Conservation (phyloP, 1,284 basidiomycete genomes). For the Ustilago nuda region DNA sequence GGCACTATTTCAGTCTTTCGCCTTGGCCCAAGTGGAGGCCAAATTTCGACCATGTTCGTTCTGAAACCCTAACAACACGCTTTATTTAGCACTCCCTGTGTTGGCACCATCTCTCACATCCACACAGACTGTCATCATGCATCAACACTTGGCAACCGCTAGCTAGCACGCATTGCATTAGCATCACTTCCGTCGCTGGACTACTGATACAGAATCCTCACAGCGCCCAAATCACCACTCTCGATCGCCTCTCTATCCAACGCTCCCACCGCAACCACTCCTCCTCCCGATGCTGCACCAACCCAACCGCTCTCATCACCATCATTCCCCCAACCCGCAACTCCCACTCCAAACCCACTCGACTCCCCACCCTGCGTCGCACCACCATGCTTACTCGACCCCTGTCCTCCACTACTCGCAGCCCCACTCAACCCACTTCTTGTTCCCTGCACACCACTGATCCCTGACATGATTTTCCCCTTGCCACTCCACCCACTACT, state of each 20-base stretch:
- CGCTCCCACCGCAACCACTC: neutral
- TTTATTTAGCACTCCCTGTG: neutral
- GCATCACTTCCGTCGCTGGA: neutral
- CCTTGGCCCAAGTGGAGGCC: constrained; percentile 5
- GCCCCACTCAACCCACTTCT: constrained; percentile 20
- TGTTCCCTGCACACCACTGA: constrained; percentile 16
- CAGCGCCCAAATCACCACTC: constrained; percentile 39
- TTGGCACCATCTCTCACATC: neutral
- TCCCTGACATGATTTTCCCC: constrained; percentile 27
- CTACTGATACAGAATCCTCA: constrained; percentile 48
- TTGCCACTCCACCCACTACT: constrained; percentile 48
- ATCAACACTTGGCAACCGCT: neutral
- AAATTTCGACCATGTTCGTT: neutral
- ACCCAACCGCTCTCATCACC: constrained; percentile 38
- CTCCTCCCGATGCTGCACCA: constrained; percentile 3
- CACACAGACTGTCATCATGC: neutral
- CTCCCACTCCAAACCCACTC: constrained; percentile 22
- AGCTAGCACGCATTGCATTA: neutral
- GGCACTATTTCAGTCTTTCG: constrained; percentile 3
- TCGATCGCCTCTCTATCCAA: constrained; percentile 45
- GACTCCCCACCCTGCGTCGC: constrained; percentile 20
- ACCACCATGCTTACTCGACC: constrained; percentile 7
- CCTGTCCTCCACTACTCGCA: constrained; percentile 11
- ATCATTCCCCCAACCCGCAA: constrained; percentile 37
- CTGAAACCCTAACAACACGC: neutral